Evolutionary conservation across 306 rosid species (phyloP), one percentile per base, ranked within the genome.

Genomic region (Hylodesmum podocarpum): DNA sequence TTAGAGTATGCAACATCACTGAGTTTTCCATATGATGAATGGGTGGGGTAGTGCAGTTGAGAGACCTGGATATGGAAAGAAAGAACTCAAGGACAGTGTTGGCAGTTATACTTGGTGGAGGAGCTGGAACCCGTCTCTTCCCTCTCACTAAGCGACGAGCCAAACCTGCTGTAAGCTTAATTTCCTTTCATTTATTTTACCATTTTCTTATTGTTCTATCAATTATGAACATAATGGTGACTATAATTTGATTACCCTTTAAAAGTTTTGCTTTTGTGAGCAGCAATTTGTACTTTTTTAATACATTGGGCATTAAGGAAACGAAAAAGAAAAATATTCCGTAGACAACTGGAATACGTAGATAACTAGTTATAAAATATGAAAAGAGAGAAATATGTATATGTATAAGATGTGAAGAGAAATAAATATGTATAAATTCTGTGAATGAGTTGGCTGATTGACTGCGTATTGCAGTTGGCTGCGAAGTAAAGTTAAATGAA

Each of bases 121-220:
- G 97, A 84, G 97, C 98, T n/a, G 97, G 98, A 15, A 92, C 98
- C 59, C 94, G 98, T 51, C 95, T 95, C 69, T 95, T 90, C 72
- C 98, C 98, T 62, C 93, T 95, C 77, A 95, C 98, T 25, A 95
- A 85, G 83, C 85, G 93, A 10, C 92, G 97, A 5, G 98, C 98
- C 67, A 95, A 95, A 66, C 98, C 98, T 54, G 98, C 97, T 18
- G 98, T 89, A 75, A 81, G 87, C 84, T 79, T 73, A 62, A 61
- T 7, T 39, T 40, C 37, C 29, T 58, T 51, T 40, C 43, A 59
- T 40, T 40, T 49, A 59, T 40, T 36, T 34, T 70, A 12, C 72
- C 28, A 65, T 21, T 54, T 59, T 27, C 29, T 54, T 62, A 68
- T 29, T 53, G 41, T 53, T 19, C 50, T 12, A 41, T 29, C 33